Base-by-base conservation (phyloP, 768 basidiomycete species). In the Sistotremastrum suecicum region DNA sequence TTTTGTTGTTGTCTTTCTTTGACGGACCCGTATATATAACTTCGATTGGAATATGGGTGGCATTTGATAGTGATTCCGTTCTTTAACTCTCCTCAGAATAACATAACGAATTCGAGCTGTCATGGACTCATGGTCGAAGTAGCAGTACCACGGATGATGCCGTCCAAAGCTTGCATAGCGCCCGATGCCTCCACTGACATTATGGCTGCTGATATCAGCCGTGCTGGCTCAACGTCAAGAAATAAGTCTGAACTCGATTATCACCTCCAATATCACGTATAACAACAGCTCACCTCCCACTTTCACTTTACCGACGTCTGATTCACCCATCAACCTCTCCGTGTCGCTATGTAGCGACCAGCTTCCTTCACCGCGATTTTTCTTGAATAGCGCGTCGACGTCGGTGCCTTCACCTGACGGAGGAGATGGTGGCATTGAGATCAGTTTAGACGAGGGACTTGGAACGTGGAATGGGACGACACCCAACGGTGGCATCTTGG, bases 401-500 rank as follows among this genome's bases (percentile, higher is more conserved):
- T 42, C 55, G 37, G 55, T 60, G 46, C 68, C 76, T 6, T 62
- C 66, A 1, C 55, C 65, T 2, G 48, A 39, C 4, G 69, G 66
- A 8, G 66, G 66, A 3, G 47, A 51, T 1, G 63, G 68, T 53
- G 65, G 67, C 5, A 67, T 61, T 44, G 75, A 81, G 55, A 71
- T 83, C 11, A 45, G 42, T 0, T 44, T 80, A 1, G 37, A 58
- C 6, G 54, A 68, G 39, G 82, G 80, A 2, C 58, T 60, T 11
- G 81, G 78, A 3, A 61, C 50, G 32, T 80, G 76, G 69, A 67
- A 64, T 0, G 75, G 76, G 0, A 29, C 51, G 10, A 66, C 74
- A 38, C 49, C 56, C 0, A 52, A 59, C 3, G 79, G 78, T 1
- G 81, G 75, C 1, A 60, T 71, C 20, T 54, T 86, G 29, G 65